Percentiles rank a stretch among this genome's conserved stretches.
Conservation (phyloP, 768 basidiomycete genomes). For the Boletus insuetus region DNA sequence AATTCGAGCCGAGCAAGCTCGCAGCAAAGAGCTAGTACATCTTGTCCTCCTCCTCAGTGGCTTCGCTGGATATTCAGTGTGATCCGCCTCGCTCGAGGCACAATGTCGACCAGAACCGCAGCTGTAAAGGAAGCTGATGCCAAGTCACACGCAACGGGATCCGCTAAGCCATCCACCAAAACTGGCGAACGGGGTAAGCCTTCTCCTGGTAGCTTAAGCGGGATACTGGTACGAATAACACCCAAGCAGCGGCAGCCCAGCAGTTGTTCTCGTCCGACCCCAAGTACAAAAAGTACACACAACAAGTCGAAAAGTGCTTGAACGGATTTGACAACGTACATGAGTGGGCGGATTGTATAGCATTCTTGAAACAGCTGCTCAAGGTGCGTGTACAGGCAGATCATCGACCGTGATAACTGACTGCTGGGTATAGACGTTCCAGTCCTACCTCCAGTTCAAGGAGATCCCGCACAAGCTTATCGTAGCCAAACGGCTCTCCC, state of each 20-base stretch:
- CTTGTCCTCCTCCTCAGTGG: background rate
- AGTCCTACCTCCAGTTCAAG: slow-evolving; percentile 91
- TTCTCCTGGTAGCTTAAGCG: background rate
- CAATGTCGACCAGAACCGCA: slow-evolving; percentile 19
- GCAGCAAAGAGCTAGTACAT: background rate
- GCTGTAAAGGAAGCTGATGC: slow-evolving; percentile 18
- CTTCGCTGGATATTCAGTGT: slow-evolving; percentile 6
- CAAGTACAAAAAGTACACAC: slow-evolving; percentile 91
- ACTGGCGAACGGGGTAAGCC: slow-evolving; percentile 32
- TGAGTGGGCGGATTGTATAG: slow-evolving; percentile 99
- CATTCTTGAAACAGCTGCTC: slow-evolving; percentile 90
- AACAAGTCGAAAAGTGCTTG: slow-evolving; percentile 90
- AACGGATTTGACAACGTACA: slow-evolving; percentile 93
- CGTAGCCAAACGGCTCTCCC: slow-evolving; percentile 91
- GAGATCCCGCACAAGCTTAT: slow-evolving; percentile 94
- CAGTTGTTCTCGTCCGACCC: slow-evolving; percentile 74
- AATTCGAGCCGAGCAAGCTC: slow-evolving; percentile 2
- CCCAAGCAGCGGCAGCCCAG: slow-evolving; percentile 44
- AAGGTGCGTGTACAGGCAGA: slow-evolving; percentile 52
- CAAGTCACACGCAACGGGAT: slow-evolving; percentile 9
- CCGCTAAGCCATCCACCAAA: slow-evolving; percentile 16
- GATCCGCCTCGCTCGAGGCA: slow-evolving; percentile 16
- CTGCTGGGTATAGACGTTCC: slow-evolving; percentile 66
- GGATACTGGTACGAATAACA: background rate
- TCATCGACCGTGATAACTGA: background rate